Evolutionary conservation across 2,329 filamentous ascomycete species (phyloP).

Genomic region (Microdochium paspali): DNA sequence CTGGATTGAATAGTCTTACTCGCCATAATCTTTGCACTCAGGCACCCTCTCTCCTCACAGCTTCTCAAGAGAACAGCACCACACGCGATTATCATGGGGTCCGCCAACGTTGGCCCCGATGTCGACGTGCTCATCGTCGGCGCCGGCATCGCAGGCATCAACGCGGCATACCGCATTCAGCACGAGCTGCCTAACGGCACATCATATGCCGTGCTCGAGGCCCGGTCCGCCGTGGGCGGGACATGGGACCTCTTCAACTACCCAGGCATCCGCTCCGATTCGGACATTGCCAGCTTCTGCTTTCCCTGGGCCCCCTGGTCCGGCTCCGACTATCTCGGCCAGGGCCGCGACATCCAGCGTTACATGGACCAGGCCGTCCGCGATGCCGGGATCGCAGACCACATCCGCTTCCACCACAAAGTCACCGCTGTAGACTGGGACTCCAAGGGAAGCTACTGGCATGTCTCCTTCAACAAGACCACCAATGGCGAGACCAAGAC

Average conservation of each 20-base stretch:
- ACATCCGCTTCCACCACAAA: background rate
- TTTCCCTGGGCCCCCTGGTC: background rate
- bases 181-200: constrained; percentile 29
- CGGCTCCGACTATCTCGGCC: background rate
- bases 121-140: constrained; percentile 44
- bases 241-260: constrained; percentile 60
- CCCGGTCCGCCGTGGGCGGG: constrained; percentile 46
- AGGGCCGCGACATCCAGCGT: background rate
- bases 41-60: too few relatives aligned
- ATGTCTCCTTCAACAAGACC: constrained; percentile 22
- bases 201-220: constrained; percentile 47
- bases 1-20: too few relatives aligned
- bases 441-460: background rate
- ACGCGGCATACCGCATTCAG: constrained; percentile 48
- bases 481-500: constrained; percentile 18
- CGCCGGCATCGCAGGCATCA: constrained; percentile 53
- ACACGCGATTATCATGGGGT: background rate
- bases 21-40: too few relatives aligned
- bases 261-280: constrained; percentile 44
- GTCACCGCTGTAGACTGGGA: background rate
- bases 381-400: background rate
- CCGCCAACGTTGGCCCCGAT: constrained; percentile 2
- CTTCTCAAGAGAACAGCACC: background rate
- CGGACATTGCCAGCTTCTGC: constrained; percentile 22
- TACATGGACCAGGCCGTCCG: background rate